These are phyloP conservation scores for Solanum sejunctum DNA, from an alignment of 257 asterid species.

Conservation along the genomic window DNA sequence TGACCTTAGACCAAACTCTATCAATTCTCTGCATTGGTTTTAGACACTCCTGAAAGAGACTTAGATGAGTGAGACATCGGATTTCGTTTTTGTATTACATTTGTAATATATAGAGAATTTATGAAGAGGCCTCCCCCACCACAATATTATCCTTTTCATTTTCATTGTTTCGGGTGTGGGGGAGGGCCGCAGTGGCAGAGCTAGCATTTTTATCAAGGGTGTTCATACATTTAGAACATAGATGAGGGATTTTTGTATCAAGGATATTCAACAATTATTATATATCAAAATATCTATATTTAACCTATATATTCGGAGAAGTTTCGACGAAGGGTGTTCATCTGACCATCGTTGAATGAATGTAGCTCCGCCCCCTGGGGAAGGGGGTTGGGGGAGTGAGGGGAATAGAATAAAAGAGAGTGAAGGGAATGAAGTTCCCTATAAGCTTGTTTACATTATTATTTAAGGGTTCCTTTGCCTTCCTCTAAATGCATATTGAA, in stretches of 20 bases:
- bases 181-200: no score
- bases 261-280: no score
- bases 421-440: conserved; percentile 11
- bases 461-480: conserved; percentile 7
- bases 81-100: conserved; percentile 13
- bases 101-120: neutral
- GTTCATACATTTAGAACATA: no score
- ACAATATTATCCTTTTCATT: neutral
- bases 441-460: conserved; percentile 8
- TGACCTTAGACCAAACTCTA: conserved; percentile 64
- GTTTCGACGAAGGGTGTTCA: no score
- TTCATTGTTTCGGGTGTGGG: neutral
- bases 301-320: no score
- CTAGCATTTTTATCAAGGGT: no score
- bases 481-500: conserved; percentile 11
- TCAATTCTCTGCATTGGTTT: conserved; percentile 21
- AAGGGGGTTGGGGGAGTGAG: no score
- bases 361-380: no score
- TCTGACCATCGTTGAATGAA: no score
- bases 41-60: neutral
- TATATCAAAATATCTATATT: no score
- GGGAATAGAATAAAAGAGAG: neutral
- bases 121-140: neutral
- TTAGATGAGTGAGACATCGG: conserved; percentile 21
- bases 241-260: no score